Percentiles rank a stretch among this genome's conserved stretches.
phyloP scores from a whole-genome alignment of 257 asterid species.

The Striga asiatica region DNA sequence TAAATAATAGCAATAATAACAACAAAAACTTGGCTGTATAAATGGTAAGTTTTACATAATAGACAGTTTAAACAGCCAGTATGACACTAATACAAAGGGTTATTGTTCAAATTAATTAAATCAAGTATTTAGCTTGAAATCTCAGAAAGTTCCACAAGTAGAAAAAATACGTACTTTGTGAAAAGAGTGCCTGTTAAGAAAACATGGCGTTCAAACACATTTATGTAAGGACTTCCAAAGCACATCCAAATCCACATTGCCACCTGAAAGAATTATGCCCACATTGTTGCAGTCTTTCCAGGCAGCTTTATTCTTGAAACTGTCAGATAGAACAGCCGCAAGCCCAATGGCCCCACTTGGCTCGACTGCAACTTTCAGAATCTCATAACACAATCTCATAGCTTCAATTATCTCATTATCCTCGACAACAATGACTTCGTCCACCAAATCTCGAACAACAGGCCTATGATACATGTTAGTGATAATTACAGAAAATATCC shows the following conservation, averaged over 20 bases:
- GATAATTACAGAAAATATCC: too few relatives aligned
- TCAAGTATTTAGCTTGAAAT: too few relatives aligned
- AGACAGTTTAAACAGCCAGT: too few relatives aligned
- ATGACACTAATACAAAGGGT: too few relatives aligned
- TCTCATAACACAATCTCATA: conserved; percentile 61
- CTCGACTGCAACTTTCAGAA: conserved; percentile 79
- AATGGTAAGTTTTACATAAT: too few relatives aligned
- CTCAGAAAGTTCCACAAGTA: too few relatives aligned
- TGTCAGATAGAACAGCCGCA: conserved; percentile 69
- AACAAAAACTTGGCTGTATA: too few relatives aligned
- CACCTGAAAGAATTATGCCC: conserved; percentile 83
- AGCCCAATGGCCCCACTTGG: conserved; percentile 97
- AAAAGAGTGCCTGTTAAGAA: too few relatives aligned
- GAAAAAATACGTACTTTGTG: too few relatives aligned
- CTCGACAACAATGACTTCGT: conserved; percentile 56
- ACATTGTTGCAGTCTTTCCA: conserved; percentile 34
- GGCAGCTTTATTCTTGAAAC: conserved; percentile 36
- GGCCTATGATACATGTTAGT: conserved; percentile 87
- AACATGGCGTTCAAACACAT: too few relatives aligned
- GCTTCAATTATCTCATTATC: conserved; percentile 73
- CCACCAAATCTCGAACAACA: conserved; percentile 87
- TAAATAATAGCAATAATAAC: too few relatives aligned
- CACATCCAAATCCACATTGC: conserved; percentile 74
- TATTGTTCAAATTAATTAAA: too few relatives aligned
- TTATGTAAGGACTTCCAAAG: conserved; percentile 57